Conservation (phyloP, 768 basidiomycete species). For the Chlorophyllum brunneum region DNA sequence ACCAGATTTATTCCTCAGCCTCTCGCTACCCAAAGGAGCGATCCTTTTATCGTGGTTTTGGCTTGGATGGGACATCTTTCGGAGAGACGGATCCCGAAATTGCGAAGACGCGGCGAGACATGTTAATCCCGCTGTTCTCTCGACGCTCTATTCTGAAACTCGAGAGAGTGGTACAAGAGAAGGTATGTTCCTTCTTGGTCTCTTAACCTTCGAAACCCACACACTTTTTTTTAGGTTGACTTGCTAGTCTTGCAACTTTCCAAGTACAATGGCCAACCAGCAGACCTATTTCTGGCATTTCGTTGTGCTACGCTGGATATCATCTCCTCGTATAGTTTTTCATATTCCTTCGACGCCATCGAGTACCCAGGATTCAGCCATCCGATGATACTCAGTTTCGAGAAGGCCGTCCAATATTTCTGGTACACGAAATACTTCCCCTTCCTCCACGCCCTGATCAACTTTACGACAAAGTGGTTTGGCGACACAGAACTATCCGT, state of each 20-base stretch:
- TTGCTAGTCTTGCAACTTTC: conserved; percentile 17
- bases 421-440: conserved; percentile 21
- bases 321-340: conserved; percentile 30
- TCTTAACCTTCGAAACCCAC: neutral
- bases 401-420: conserved; percentile 24
- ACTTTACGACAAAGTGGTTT: conserved; percentile 16
- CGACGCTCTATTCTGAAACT: conserved; percentile 26
- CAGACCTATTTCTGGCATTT: conserved; percentile 24
- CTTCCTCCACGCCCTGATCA: conserved; percentile 15
- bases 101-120: conserved; percentile 23
- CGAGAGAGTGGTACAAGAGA: conserved; percentile 24
- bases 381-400: conserved; percentile 19
- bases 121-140: conserved; percentile 30
- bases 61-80: conserved; percentile 23
- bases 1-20: conserved; percentile 28
- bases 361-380: conserved; percentile 21
- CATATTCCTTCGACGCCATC: conserved; percentile 21
- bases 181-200: conserved; percentile 19
- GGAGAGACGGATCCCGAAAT: conserved; percentile 20
- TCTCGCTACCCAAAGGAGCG: conserved; percentile 26
- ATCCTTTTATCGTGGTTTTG: conserved; percentile 22
- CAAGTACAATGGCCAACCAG: conserved; percentile 8
- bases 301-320: conserved; percentile 26
- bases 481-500: conserved; percentile 25
- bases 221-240: conserved; percentile 19